Evolutionary conservation across 345 rosid genomes (phyloP), one percentile per base, ranked within the genome.

Genomic region (Erodium maritimum): DNA sequence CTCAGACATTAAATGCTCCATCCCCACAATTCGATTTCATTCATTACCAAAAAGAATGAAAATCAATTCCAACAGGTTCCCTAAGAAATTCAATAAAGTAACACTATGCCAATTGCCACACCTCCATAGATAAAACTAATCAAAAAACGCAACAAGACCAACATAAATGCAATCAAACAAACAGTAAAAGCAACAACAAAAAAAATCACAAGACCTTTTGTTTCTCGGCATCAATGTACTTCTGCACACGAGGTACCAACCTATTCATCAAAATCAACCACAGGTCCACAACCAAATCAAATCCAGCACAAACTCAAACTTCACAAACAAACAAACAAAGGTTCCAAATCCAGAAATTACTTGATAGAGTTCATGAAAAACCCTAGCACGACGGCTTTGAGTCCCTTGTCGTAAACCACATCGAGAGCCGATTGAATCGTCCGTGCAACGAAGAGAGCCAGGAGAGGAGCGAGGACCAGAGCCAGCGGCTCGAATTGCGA

Each of bases 171-270:
- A 58, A 29, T 17, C 23, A 23, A n/a, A 42, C 16, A 51, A 16
- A 24, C 46, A 48, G 29, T 59, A n/a, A 19, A 63, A 50, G 21
- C 22, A 57, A 54, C 4, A 25, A 25, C 33, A 25, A 25, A n/a
- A 42, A 63, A 21, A 57, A 51, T 33, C 20, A 62, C 57, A 75
- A 57, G 23, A 93, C 99, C 96, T 93, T 93, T 69, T 87, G 97
- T 74, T 93, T 90, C 85, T 93, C 88, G 0, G 88, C 88, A 63
- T 87, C 95, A 22, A 90, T 82, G 69, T 85, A 80, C 17, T 76
- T 76, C 61, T 85, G 79, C 29, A 87, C 96, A 12, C 90, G 85
- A 37, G 99, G 99, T 52, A 90, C 61, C 85, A 78, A 61, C 85
- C 99, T 87, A 67, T 51, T 61, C 60, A 59, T 53, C 11, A 42